Evolutionary conservation across 1,284 basidiomycete species (phyloP), one percentile per base, ranked within the genome.

Genomic region (Malassezia globosa): DNA sequence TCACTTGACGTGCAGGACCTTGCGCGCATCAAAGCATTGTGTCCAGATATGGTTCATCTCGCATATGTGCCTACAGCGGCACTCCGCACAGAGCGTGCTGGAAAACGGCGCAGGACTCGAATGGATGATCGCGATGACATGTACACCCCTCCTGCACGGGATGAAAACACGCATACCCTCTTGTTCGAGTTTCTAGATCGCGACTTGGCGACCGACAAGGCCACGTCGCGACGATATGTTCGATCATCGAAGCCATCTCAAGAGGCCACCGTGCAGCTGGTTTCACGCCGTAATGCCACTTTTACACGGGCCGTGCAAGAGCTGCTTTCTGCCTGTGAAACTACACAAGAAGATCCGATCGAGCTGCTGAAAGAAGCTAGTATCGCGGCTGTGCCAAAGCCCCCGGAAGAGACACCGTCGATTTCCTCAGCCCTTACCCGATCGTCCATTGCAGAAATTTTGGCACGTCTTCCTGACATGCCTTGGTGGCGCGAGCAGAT

Each of bases 11-110:
- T 89, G 14, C 72, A 76, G 25, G 80, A 81, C 59, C 80, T 92
- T 21, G 84, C 87, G 3, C 84, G 89, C 72, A 77, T 92, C 55
- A 90, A 90, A 82, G 87, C 85, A 1, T 76, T 92, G 7, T 75
- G 89, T 21, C 87, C 87, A 1, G 80, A 84, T 52, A 75, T 87
- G 33, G 77, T 92, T 58, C 80, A 78, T 40, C 89, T 92, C 61
- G 82, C 84, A 13, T 90, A 89, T 65, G 82, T 85, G 36, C 78
- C 37, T 7, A 36, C 42, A 1, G 18, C 33, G 16, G 63, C 70
- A 16, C 56, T 58, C 21, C 40, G 50, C 8, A 44, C 51, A 21
- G 55, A 54, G 48, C 51, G 14, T 48, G 47, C n/a, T 50, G 51
- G 34, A 54, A 35, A 48, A 8, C 41, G 41, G 23, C 39, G 42